phyloP scores from a whole-genome alignment of 306 rosid genomes.

The Styphnolobium japonicum region DNA sequence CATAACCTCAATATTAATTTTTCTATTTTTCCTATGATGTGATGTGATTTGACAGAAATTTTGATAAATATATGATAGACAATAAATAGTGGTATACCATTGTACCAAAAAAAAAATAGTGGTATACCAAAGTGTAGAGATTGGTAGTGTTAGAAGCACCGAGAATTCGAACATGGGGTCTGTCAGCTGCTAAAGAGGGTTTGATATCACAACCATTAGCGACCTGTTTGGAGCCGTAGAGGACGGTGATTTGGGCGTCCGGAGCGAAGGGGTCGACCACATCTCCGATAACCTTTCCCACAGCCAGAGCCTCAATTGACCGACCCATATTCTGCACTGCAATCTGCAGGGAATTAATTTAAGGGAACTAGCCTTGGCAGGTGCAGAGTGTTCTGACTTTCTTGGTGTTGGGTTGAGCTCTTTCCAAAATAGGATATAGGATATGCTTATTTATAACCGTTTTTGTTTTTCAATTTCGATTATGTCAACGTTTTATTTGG shows the following conservation, averaged over 20 bases:
- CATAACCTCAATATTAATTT: neutral
- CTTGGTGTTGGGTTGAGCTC: neutral
- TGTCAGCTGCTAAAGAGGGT: constrained; percentile 10
- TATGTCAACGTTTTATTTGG: neutral
- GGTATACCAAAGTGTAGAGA: neutral
- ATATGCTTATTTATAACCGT: neutral
- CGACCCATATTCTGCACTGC: neutral
- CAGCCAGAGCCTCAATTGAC: neutral
- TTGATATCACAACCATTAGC: constrained; percentile 11
- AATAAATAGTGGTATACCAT: neutral
- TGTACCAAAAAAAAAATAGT: neutral
- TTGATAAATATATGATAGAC: neutral
- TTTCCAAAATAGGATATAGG: neutral
- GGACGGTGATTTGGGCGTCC: neutral
- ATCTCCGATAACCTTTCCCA: constrained; percentile 12
- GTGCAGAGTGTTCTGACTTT: neutral
- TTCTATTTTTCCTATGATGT: neutral
- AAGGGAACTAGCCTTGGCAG: too few relatives aligned
- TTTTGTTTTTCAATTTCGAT: neutral
- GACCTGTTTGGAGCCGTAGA: constrained; percentile 6
- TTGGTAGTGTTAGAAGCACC: neutral
- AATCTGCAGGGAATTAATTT: neutral
- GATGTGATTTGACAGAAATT: neutral
- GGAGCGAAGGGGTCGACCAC: neutral
- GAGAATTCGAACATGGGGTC: neutral